Evolutionary conservation across 176 grass and related monocot genomes (phyloP), one percentile per base, ranked within the genome.

Genomic region (Oryza brachyantha): DNA sequence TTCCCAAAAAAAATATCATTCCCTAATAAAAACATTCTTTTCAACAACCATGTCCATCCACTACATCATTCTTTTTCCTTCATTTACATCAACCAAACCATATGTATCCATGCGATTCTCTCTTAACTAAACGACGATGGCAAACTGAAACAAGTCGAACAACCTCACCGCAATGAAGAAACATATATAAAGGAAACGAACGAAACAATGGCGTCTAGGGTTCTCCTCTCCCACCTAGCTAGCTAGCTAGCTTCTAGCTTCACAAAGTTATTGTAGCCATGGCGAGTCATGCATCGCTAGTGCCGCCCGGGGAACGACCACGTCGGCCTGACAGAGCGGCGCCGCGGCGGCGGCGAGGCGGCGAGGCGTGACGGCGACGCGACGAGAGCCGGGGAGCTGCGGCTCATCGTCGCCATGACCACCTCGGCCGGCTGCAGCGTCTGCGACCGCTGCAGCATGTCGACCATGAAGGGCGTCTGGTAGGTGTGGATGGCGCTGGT

Each of bases 381-480:
- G n/a, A 27, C 16, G 13, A 69, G 5, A 0, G 63, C 16, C 22
- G 70, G 11, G 19, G 77, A 62, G n/a, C n/a, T n/a, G 52, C 52
- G 29, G 78, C 28, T 76, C 29, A 86, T 39, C 39, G 64, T 39
- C 39, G 64, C 52, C 50, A 38, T 48, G 4, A 59, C 50, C 24
- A 48, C 32, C 68, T 79, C n/a, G n/a, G n/a, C 58, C 10, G 60
- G 61, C n/a, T 66, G 40, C 26, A 81, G 76, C 58, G 78, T 70
- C 52, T 88, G 89, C 3, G 89, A 88, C 3, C 78, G 72, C 8
- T 65, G 62, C 36, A 91, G 52, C 89, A 91, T 91, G 54, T 88
- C 73, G 3, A 88, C 68, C 90, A 91, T 85, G 8, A 43, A 79
- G 12, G 82, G 90, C 40, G 85, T 88, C 82, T 91, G 78, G 79